Evolutionary conservation across 2,329 filamentous ascomycete genomes (phyloP).

Genomic region (Epichloe coenophiala): DNA sequence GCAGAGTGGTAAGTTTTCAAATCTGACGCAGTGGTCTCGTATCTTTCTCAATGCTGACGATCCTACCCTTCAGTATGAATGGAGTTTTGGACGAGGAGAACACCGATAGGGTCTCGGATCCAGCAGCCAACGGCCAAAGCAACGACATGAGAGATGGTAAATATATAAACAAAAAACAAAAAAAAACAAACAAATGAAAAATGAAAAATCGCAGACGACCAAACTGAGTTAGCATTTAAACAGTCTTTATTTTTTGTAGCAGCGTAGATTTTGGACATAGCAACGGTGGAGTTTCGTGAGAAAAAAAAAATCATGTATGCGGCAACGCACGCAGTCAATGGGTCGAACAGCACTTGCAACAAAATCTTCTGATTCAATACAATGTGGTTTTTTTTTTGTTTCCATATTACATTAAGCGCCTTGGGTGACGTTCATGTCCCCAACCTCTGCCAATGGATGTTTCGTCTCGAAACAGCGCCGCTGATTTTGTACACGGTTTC

Average conservation of each 20-base stretch:
- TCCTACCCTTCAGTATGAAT: constrained; percentile 38
- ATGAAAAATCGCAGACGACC: not conserved
- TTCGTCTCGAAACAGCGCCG: constrained; percentile 1
- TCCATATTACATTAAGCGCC: not conserved
- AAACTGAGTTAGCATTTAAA: not conserved
- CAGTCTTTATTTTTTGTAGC: not conserved
- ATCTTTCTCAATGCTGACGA: constrained; percentile 4
- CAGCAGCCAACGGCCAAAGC: not conserved
- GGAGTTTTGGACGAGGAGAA: constrained; percentile 43
- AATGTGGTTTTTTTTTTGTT: not conserved
- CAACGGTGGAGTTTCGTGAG: not conserved
- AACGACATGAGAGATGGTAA: not conserved
- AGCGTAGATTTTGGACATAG: constrained; percentile 1
- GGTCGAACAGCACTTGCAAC: not conserved
- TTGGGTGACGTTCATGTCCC: not conserved
- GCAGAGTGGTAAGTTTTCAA: constrained; percentile 53
- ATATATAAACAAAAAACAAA: not conserved
- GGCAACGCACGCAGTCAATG: not conserved
- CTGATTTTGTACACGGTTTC: constrained; percentile 5
- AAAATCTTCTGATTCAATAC: not conserved
- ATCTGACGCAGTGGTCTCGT: not conserved
- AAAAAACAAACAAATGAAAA: not conserved
- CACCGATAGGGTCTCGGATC: constrained; percentile 35
- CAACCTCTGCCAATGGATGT: not conserved
- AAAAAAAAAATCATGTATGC: not conserved